A percentile compares a stretch with the other conserved stretches of the same genome.
These are phyloP conservation scores for Carex littledalei DNA, from an alignment of 176 grass and related monocot species.

Conservation along the genomic window DNA sequence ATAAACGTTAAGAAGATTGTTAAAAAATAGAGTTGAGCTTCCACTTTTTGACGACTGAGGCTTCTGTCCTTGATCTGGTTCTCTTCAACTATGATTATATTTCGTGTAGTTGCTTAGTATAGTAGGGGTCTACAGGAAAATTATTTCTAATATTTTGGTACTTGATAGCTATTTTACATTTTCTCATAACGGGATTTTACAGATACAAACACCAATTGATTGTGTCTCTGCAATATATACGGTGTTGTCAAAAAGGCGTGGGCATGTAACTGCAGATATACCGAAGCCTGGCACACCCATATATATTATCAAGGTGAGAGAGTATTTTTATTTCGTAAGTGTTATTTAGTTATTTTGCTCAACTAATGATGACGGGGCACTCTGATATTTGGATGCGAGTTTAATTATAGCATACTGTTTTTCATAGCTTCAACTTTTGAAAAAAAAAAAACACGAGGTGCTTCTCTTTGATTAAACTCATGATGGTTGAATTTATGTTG, in stretches of 20 bases:
- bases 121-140: neutral
- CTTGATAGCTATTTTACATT: conserved; percentile 22
- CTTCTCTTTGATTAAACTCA: conserved; percentile 10
- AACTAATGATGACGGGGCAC: neutral
- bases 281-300: conserved; percentile 92
- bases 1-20: neutral
- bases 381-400: neutral
- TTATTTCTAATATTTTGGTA: conserved; percentile 11
- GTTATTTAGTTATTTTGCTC: neutral
- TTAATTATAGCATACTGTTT: neutral
- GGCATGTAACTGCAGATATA: conserved; percentile 93
- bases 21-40: neutral
- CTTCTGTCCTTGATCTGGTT: neutral
- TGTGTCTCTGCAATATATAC: conserved; percentile 97
- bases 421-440: neutral
- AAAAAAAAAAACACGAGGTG: neutral
- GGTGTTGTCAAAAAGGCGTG: conserved; percentile 76
- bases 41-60: neutral
- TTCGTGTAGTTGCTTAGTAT: neutral
- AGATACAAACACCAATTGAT: conserved; percentile 99
- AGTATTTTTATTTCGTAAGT: neutral
- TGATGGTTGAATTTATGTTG: neutral
- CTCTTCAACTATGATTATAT: neutral
- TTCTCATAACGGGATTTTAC: conserved; percentile 23
- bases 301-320: conserved; percentile 76